A percentile compares a stretch with the other conserved stretches of the same genome.
phyloP scores from a whole-genome alignment of 345 rosid species.

The Durio zibethinus region DNA sequence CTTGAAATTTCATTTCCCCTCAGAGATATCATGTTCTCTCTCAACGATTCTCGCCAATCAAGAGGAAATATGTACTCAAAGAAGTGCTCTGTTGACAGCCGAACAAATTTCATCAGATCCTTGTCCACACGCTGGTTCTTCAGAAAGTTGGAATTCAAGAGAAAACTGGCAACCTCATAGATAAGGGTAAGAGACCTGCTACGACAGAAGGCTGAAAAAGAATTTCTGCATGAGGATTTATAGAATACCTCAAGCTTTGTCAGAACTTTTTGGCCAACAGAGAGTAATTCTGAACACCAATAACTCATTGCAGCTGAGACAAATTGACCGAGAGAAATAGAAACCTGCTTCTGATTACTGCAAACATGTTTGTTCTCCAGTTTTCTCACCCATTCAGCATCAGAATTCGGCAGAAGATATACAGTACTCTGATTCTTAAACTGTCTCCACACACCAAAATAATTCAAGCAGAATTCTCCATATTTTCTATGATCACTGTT shows the following conservation, averaged over 20 bases:
- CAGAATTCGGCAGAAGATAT: constrained; percentile 29
- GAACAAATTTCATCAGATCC: constrained; percentile 11
- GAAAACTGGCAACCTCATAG: constrained; percentile 36
- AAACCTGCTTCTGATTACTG: constrained; percentile 16
- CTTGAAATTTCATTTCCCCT: constrained; percentile 26
- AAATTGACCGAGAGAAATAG: constrained; percentile 24
- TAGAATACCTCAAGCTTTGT: constrained; percentile 25
- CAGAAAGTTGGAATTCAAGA: constrained; percentile 18
- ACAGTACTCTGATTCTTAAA: background rate
- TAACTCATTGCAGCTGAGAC: constrained; percentile 26
- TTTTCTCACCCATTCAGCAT: constrained; percentile 36
- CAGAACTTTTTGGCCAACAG: constrained; percentile 37
- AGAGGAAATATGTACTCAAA: constrained; percentile 31
- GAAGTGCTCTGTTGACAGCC: constrained; percentile 9
- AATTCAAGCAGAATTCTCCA: constrained; percentile 41
- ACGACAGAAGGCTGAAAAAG: constrained; percentile 21
- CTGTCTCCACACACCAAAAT: constrained; percentile 40
- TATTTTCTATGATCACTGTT: background rate
- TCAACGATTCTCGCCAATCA: constrained; percentile 30
- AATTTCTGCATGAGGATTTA: background rate
- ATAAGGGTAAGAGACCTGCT: constrained; percentile 20
- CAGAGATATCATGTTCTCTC: constrained; percentile 25
- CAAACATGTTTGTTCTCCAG: background rate
- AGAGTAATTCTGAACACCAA: constrained; percentile 34
- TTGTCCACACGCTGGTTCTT: background rate